Percentiles rank a stretch among this genome's conserved stretches.
These are phyloP conservation scores for Shiraia sp. DNA, from an alignment of 2,329 filamentous ascomycete genomes.

Conservation along the genomic window DNA sequence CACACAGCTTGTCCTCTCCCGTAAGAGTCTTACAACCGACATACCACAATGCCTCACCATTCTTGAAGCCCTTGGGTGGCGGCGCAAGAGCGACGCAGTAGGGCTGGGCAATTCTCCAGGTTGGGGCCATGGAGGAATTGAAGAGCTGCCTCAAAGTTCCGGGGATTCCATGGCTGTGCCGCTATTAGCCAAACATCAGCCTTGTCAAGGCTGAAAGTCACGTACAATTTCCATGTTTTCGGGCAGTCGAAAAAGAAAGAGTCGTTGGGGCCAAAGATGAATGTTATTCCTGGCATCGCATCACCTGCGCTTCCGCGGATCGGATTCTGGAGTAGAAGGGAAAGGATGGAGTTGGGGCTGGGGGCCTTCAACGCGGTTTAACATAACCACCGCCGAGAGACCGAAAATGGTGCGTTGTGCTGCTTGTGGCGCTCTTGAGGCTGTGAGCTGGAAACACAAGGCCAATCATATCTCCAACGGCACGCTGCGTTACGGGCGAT, in stretches of 20 bases:
- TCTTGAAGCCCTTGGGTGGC: constrained; percentile 24
- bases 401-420: constrained; percentile 3
- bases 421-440: constrained; percentile 11
- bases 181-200: constrained; percentile 18
- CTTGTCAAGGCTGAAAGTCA: not conserved
- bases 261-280: constrained; percentile 42
- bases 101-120: constrained; percentile 38
- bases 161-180: constrained; percentile 37
- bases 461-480: constrained; percentile 9
- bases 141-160: constrained; percentile 40
- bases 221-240: constrained; percentile 43
- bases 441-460: constrained; percentile 11
- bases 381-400: constrained; percentile 1
- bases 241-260: constrained; percentile 44
- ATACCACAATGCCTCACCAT: constrained; percentile 40
- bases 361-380: constrained; percentile 11
- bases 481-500: not conserved
- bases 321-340: no score
- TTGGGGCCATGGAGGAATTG: constrained; percentile 35
- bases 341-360: constrained; percentile 2
- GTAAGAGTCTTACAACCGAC: constrained; percentile 36
- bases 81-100: constrained; percentile 41
- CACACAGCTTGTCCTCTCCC: constrained; percentile 43
- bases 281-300: constrained; percentile 40
- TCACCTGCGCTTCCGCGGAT: constrained; percentile 7